Evolutionary conservation across 2,329 filamentous ascomycete genomes (phyloP).

Genomic region (Exophiala aquamarina): DNA sequence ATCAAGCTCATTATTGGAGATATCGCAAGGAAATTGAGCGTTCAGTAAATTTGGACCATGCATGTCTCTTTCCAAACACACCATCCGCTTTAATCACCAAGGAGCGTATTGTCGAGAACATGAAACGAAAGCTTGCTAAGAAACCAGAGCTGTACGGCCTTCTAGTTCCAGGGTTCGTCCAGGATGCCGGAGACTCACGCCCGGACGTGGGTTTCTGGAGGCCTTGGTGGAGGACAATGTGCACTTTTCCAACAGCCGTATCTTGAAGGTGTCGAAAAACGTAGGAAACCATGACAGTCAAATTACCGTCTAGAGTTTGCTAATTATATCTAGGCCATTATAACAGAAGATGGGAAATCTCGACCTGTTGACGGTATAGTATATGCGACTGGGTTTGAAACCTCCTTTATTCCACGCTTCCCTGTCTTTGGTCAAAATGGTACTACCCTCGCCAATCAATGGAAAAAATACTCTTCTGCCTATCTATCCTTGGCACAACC

Average conservation of each 20-base stretch:
- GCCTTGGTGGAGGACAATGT: conserved; percentile 29
- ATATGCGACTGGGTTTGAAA: conserved; percentile 39
- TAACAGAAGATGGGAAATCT: conserved; percentile 34
- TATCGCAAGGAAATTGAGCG: conserved; percentile 13
- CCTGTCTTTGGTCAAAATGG: conserved; percentile 33
- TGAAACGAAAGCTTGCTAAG: conserved; percentile 10
- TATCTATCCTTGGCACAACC: conserved; percentile 35
- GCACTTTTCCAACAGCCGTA: conserved; percentile 20
- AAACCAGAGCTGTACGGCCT: conserved; percentile 9
- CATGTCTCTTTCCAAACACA: conserved; percentile 5
- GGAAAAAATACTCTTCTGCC: conserved; percentile 33
- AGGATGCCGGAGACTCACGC: conserved; percentile 18
- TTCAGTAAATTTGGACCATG: conserved; percentile 7
- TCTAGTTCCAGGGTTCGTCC: conserved; percentile 17
- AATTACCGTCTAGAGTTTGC: no score
- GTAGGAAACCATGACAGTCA: conserved; percentile 3
- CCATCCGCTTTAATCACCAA: background rate
- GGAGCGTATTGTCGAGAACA: conserved; percentile 3
- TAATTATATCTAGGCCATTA: conserved; percentile 24
- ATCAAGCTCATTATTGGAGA: conserved; percentile 4
- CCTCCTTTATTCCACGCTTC: conserved; percentile 34
- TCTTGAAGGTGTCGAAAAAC: conserved; percentile 21
- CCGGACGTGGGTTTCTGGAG: conserved; percentile 26
- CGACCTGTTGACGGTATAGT: conserved; percentile 34
- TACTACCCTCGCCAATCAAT: conserved; percentile 31